These are phyloP conservation scores for Colletotrichum sp. DNA, from an alignment of 2,329 filamentous ascomycete species.

Conservation along the genomic window DNA sequence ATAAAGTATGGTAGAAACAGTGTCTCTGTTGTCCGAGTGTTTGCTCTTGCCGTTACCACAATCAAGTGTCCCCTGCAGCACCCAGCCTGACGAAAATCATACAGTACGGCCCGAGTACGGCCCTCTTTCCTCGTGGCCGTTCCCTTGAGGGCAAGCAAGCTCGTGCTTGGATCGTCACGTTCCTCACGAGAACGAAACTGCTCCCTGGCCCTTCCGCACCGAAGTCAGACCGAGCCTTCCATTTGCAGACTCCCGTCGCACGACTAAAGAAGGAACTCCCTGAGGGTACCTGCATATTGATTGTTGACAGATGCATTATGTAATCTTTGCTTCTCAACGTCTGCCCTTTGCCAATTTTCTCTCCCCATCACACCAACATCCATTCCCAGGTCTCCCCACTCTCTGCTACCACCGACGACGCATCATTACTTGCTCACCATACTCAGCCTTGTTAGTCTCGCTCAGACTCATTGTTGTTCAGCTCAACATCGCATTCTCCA, in stretches of 20 bases:
- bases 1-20: background rate
- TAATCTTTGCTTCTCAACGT: background rate
- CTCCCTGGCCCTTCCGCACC: background rate
- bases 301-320: background rate
- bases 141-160: background rate
- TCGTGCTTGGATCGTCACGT: background rate
- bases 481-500: rapidly evolving
- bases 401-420: background rate
- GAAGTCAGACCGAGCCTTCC: background rate
- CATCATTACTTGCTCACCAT: background rate
- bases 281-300: background rate
- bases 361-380: background rate
- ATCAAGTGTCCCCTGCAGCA: background rate
- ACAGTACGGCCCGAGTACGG: background rate
- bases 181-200: background rate
- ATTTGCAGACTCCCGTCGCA: background rate
- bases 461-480: background rate
- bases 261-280: background rate
- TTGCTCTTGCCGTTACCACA: background rate
- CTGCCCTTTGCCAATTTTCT: background rate
- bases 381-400: background rate
- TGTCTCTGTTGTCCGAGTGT: background rate
- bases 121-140: background rate
- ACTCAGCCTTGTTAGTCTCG: background rate
- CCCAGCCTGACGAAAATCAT: rapidly evolving